Evolutionary conservation across 108 stramenopile genomes (phyloP), one percentile per base, ranked within the genome.

Genomic region (Fragilariopsis cylindrus): DNA sequence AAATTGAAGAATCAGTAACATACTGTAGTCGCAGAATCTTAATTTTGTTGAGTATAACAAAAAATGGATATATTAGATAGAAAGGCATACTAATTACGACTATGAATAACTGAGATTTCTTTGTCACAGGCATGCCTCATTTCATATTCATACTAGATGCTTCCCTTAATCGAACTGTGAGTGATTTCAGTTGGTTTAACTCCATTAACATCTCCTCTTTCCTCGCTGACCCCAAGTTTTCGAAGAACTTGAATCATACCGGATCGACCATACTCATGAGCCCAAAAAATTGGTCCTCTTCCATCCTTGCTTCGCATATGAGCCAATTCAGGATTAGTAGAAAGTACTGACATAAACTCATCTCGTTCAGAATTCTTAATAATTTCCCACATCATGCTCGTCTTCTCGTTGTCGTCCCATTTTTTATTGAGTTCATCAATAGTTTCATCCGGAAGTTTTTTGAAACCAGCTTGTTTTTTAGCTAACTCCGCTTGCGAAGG

Each of bases 211-310:
- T 96, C 96, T 50, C 44, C 87, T 30, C 82, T 52, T 47, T 82
- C 82, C 48, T 88, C 88, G 19, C 81, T 87, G 46, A 94, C 96
- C 13, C 92, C 90, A 40, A 76, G 70, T 8, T 72, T 69, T 60
- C 88, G 87, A 55, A 96, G 69, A 49, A 94, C 57, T n/a, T 81
- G 63, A 56, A 94, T 65, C 62, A 96, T 86, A 21, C 66, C 65
- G 18, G 70, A 65, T 40, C 84, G 80, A 57, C 87, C 85, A 77
- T 84, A 82, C 66, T 96, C 96, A 74, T 91, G 81, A 16, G 96
- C 93, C 96, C 96, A 96, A 81, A 83, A 96, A 89, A 94, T 90
- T 1, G 92, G 90, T 21, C 86, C 86, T 54, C 86, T 81, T 19
- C 85, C 86, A 66, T 90, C 85, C 5, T 53, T 69, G 69, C 85